Base-by-base conservation (phyloP, 2,329 filamentous ascomycete species). In the Ophiocordyceps unilateralis region DNA sequence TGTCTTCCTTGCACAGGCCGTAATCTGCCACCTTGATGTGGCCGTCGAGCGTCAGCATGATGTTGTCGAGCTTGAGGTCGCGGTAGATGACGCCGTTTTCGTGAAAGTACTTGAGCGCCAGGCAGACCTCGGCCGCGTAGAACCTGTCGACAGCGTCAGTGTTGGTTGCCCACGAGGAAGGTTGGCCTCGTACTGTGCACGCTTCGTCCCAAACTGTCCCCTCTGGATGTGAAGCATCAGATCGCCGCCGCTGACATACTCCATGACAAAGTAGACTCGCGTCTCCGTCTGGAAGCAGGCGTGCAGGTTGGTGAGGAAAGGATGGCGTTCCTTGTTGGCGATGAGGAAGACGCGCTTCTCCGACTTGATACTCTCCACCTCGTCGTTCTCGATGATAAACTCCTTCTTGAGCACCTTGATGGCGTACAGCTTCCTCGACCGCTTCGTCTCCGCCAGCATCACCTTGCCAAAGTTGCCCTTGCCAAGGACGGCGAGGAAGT, bases 401-500 rank as follows among this genome's bases (percentile, higher is more conserved):
- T 98, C 91, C 67, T 98, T 98, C 74, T 98, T 98, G 52, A 98
- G 68, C 32, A 98, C 91, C 65, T 98, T 98, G 63, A 98, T 98
- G 45, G 91, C 91, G 59, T 96, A 98, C 8, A 98, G 70, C 60
- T 89, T 83, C 62, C 88, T 85, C 10, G 83, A 79, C 44, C 78
- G 79, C 70, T 98, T 98, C 1, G 91, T 94, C 65, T 98, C 93
- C 2, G 91, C 91, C 61, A 98, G 69, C 91, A 98, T 98, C 65
- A 98, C 91, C 65, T 98, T 98, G 61, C 91, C 91, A 58, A 98
- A 98, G 65, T 98, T 98, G 67, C 91, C 91, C 65, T 98, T 98
- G 58, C 91, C 91, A 50, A 98, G 76, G 43, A 98, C 91, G 49
- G 93, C 89, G 50, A 98, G 72, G 74, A 98, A 98, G 61, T 98